A percentile compares a stretch with the other conserved stretches of the same genome.
These are phyloP conservation scores for Cladosporium sp. DNA, from an alignment of 2,329 filamentous ascomycete species.

Conservation along the genomic window DNA sequence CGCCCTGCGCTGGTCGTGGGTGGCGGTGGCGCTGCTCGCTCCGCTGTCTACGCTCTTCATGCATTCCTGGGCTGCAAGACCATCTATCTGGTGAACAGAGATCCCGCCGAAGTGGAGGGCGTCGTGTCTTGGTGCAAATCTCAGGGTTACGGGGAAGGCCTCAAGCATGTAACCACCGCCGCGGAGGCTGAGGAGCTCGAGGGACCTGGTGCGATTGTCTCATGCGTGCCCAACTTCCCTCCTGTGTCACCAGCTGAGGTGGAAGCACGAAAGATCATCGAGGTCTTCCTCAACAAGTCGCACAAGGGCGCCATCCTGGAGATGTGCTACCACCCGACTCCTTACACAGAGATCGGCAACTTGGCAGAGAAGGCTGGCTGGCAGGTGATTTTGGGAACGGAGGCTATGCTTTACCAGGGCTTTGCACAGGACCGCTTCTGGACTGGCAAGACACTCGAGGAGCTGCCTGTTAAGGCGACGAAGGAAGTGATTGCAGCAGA, in stretches of 20 bases:
- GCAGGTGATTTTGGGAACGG: constrained; percentile 70
- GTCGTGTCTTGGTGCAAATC: constrained; percentile 60
- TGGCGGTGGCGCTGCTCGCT: constrained; percentile 72
- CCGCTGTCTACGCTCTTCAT: constrained; percentile 69
- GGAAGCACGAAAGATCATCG: constrained; percentile 52
- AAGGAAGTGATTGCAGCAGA: constrained; percentile 47
- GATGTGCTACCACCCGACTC: constrained; percentile 77
- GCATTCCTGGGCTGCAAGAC: constrained; percentile 62
- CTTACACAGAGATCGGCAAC: constrained; percentile 61
- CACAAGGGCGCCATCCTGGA: constrained; percentile 67
- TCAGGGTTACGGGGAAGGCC: constrained; percentile 54
- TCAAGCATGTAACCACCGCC: constrained; percentile 58
- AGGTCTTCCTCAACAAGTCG: constrained; percentile 45
- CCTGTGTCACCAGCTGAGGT: constrained; percentile 61
- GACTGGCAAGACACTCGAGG: constrained; percentile 57
- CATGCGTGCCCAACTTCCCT: constrained; percentile 72
- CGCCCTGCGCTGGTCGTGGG: constrained; percentile 69
- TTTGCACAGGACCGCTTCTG: constrained; percentile 59
- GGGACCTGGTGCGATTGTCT: constrained; percentile 62
- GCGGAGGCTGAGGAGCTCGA: constrained; percentile 56
- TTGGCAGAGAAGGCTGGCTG: constrained; percentile 59
- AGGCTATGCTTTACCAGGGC: constrained; percentile 56
- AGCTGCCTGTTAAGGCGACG: constrained; percentile 57
- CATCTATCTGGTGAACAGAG: constrained; percentile 75
- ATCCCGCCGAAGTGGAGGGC: constrained; percentile 60